Base-by-base conservation (phyloP, 352 stramenopile genomes). In the Phytopythium aichiense region DNA sequence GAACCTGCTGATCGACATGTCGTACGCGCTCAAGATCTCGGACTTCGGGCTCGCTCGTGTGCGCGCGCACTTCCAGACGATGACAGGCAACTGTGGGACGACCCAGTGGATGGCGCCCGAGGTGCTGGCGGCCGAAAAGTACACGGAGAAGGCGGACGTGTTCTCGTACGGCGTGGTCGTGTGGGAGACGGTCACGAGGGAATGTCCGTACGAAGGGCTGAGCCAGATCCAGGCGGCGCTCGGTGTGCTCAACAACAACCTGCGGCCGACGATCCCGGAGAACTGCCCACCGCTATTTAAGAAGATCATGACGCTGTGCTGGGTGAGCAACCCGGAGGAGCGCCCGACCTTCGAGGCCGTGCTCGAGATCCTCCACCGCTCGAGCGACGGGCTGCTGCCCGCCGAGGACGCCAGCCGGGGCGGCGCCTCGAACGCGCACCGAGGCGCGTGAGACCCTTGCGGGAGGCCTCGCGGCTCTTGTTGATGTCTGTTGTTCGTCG, bases 201-300 rank as follows among this genome's bases (percentile, higher is more conserved):
- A 89, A 40, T 96, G 95, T 73, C 92, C 92, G 16, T 98, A 97
- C 65, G 88, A 97, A 48, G 93, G 89, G 4, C 71, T 98, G 58
- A 89, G 89, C 25, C 91, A 96, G 60, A 96, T 97, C 57, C 87
- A 96, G 65, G 83, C 84, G 6, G 89, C 89, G 6, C 74, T 96
- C 13, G 88, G 86, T 16, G 86, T 95, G 45, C 74, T 95, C 28
- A 95, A 93, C 73, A 92, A 95, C 72, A 92, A 92, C 48, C 60
- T 95, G 59, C 82, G 86, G n/a, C 86, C 86, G 9, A 91, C 76
- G 61, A 88, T 95, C 67, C 86, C 86, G 9, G 64, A 74, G n/a
- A 69, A 81, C 18, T 95, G 86, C 42, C 84, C 86, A 31, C 77
- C 78, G 3, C 60, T 93, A 61, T 88, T 95, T 65, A 88, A 91